Base-by-base conservation (phyloP, 345 rosid genomes). In the Pelargonium nanum region DNA sequence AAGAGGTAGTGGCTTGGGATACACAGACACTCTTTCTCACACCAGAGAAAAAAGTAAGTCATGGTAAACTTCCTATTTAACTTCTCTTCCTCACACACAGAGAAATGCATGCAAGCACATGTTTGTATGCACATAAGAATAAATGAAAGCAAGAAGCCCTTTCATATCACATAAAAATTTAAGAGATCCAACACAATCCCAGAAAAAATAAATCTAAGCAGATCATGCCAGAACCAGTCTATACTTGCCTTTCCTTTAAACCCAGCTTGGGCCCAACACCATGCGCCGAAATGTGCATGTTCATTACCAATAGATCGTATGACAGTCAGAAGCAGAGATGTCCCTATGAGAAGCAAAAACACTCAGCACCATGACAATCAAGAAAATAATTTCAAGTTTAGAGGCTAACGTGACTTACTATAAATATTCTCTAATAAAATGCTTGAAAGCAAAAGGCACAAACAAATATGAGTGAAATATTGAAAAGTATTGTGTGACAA, bases 211-310 rank as follows among this genome's bases (percentile, higher is more conserved):
- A 58, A 58, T 52, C 10, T 51, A 20, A 19, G 16, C 28, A 61
- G 24, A 22, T 23, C 55, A 51, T 45, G 22, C 22, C 61, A 26
- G 25, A 64, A 30, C 60, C 34, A 63, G 26, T 53, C 56, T 53
- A 57, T 19, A 53, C 83, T 76, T 74, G 70, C 98, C 91, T 86
- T 89, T 72, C 85, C 87, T 19, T 88, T 82, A 51, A 88, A 79
- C 68, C 98, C 98, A 0, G 89, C 72, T 71, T 83, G 93, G 6
- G 89, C 69, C 91, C 86, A 88, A 72, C 98, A 92, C 88, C 81
- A 85, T 1, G 81, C 82, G 53, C 86, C 86, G 24, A 87, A 55
- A 72, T 88, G 86, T 4, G 85, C 74, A 51, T 89, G 91, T 64
- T 82, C 79, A 68, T 92, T 85, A 60, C 91, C 96, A 70, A 92